phyloP scores from a whole-genome alignment of 768 basidiomycete genomes.

The Dacryopinax spathularia region DNA sequence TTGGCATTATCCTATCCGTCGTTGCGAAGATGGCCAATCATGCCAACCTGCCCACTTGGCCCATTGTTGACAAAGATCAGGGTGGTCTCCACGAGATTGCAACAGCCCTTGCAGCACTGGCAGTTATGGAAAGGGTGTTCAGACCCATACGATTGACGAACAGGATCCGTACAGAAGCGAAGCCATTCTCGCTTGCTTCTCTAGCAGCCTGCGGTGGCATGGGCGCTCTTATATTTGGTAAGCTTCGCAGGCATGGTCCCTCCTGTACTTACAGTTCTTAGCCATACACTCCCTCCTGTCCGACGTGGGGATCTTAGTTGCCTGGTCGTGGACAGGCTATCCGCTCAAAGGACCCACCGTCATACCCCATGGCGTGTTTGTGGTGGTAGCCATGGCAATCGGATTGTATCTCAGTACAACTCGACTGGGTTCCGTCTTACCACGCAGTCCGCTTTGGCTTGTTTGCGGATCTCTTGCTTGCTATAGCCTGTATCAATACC shows the following conservation, averaged over 20 bases:
- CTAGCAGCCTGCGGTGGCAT: not conserved
- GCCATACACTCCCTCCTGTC: slow-evolving; percentile 56
- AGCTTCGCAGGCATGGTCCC: not conserved
- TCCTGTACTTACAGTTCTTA: slow-evolving; percentile 35
- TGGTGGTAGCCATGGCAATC: slow-evolving; percentile 45
- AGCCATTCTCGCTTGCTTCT: not conserved
- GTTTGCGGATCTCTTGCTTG: slow-evolving; percentile 38
- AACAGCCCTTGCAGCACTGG: slow-evolving; percentile 40
- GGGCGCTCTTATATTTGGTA: not conserved
- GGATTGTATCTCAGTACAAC: slow-evolving; percentile 35
- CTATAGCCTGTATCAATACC: slow-evolving; percentile 42
- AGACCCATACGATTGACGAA: not conserved
- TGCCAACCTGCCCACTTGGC: slow-evolving; percentile 80
- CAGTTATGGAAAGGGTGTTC: slow-evolving; percentile 34
- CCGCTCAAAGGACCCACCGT: slow-evolving; percentile 58
- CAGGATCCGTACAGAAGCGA: not conserved
- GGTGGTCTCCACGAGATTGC: slow-evolving; percentile 61
- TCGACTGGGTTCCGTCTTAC: slow-evolving; percentile 18
- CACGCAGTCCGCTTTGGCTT: slow-evolving; percentile 39
- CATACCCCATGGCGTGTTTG: slow-evolving; percentile 53
- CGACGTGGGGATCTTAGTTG: slow-evolving; percentile 63
- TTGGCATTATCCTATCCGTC: slow-evolving; percentile 53
- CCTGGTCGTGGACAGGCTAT: slow-evolving; percentile 88
- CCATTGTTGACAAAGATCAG: slow-evolving; percentile 48
- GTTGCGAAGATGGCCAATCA: slow-evolving; percentile 65